Percentiles rank a stretch among this genome's conserved stretches.
These are phyloP conservation scores for Fusarium goolgardi DNA, from an alignment of 2,329 filamentous ascomycete species.

Conservation along the genomic window DNA sequence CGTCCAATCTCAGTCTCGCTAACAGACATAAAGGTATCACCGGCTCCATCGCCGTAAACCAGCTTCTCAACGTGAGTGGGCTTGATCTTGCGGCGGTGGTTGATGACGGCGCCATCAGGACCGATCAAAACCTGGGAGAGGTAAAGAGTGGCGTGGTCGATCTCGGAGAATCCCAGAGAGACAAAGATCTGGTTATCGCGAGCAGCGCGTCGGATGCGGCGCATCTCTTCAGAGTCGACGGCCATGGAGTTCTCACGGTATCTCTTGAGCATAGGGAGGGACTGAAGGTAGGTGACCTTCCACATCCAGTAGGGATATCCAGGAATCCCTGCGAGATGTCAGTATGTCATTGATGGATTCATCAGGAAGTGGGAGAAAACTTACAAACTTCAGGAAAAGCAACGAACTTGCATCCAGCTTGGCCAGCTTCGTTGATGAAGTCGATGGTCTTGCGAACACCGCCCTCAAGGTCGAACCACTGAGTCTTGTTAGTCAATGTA, in stretches of 20 bases:
- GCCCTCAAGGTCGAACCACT: conserved; percentile 68
- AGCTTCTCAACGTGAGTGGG: conserved; percentile 61
- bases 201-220: conserved; percentile 55
- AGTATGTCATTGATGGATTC: rapidly evolving
- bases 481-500: neutral
- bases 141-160: conserved; percentile 58
- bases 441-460: conserved; percentile 67
- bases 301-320: conserved; percentile 63
- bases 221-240: conserved; percentile 57
- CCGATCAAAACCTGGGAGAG: conserved; percentile 65
- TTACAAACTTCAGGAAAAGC: conserved; percentile 63
- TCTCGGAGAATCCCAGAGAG: conserved; percentile 63
- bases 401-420: conserved; percentile 65
- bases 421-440: conserved; percentile 66
- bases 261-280: conserved; percentile 50
- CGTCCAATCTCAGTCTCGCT: conserved; percentile 62
- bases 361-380: neutral
- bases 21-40: conserved; percentile 63
- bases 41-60: conserved; percentile 66
- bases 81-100: conserved; percentile 63
- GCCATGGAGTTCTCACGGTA: conserved; percentile 55
- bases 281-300: conserved; percentile 49
- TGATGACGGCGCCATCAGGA: conserved; percentile 57
- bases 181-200: conserved; percentile 58
- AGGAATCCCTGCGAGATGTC: conserved; percentile 55